phyloP scores from a whole-genome alignment of 306 rosid species.

The Acmispon strigosus region DNA sequence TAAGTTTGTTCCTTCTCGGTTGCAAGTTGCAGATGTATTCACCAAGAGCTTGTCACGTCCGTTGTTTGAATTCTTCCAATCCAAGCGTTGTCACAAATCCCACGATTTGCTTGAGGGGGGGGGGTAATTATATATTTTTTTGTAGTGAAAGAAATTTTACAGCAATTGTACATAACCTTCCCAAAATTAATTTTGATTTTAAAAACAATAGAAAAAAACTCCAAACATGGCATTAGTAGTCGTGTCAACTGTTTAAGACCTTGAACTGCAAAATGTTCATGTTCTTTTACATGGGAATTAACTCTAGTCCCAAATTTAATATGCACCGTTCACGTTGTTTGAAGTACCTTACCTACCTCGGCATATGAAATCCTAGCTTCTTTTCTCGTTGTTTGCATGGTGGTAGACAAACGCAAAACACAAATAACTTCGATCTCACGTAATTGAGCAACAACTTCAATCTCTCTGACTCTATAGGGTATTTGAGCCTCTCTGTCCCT shows the following conservation, averaged over 20 bases:
- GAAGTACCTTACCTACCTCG: slow-evolving; percentile 10
- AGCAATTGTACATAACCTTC: no score
- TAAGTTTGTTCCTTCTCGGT: no score
- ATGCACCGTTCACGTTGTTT: background rate
- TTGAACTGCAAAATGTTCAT: slow-evolving; percentile 28
- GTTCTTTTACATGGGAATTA: slow-evolving; percentile 24
- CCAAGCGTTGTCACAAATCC: no score
- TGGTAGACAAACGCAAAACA: slow-evolving; percentile 57
- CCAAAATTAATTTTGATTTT: no score
- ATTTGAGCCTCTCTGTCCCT: background rate
- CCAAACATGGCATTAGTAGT: background rate
- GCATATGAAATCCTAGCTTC: background rate
- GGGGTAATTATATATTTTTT: no score
- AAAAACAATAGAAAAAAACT: no score
- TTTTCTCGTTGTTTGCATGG: slow-evolving; percentile 38
- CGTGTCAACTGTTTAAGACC: background rate
- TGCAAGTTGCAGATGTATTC: no score
- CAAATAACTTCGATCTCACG: slow-evolving; percentile 34
- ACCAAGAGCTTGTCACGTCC: no score
- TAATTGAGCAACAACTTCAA: background rate
- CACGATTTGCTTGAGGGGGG: no score
- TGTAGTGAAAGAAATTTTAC: no score
- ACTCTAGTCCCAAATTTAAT: background rate
- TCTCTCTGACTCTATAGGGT: slow-evolving; percentile 8
- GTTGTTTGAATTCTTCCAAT: no score